These are phyloP conservation scores for Sphagnum contortum DNA, from an alignment of 225 moss, liverwort and hornwort genomes.

Conservation along the genomic window DNA sequence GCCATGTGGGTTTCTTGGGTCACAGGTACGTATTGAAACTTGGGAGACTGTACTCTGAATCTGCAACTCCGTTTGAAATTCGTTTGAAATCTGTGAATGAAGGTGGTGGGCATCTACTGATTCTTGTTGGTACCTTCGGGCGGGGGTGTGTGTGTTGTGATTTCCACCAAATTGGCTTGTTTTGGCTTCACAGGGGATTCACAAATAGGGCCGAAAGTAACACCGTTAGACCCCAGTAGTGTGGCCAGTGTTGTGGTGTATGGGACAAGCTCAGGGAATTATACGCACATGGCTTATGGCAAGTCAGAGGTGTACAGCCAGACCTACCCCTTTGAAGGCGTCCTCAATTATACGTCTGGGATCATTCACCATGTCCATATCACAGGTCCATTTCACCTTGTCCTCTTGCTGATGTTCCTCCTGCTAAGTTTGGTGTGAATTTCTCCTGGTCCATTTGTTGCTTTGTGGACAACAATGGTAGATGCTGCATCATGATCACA, in stretches of 20 bases:
- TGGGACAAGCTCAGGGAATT: constrained; percentile 38
- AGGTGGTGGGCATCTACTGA: neutral
- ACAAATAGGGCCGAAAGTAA: constrained; percentile 66
- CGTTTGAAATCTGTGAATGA: neutral
- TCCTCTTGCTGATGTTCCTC: neutral
- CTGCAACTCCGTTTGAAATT: neutral
- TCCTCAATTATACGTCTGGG: constrained; percentile 88
- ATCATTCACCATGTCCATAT: constrained; percentile 94
- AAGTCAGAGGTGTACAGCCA: constrained; percentile 67
- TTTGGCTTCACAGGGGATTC: constrained; percentile 54
- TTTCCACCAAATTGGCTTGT: neutral
- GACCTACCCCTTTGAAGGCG: constrained; percentile 56
- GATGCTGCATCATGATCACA: too few relatives aligned
- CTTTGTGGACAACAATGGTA: constrained; percentile 1
- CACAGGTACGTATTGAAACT: constrained; percentile 26
- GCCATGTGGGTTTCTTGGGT: constrained; percentile 85
- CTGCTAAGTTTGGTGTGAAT: too few relatives aligned
- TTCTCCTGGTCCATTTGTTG: neutral
- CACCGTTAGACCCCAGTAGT: constrained; percentile 65
- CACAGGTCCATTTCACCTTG: constrained; percentile 28
- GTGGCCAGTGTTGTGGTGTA: constrained; percentile 68
- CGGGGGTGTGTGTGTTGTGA: neutral
- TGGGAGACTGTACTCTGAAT: neutral
- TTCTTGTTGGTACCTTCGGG: too few relatives aligned
- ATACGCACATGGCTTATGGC: constrained; percentile 39